phyloP scores from a whole-genome alignment of 495 filamentous ascomycete species.

The Neurospora pannonica region DNA sequence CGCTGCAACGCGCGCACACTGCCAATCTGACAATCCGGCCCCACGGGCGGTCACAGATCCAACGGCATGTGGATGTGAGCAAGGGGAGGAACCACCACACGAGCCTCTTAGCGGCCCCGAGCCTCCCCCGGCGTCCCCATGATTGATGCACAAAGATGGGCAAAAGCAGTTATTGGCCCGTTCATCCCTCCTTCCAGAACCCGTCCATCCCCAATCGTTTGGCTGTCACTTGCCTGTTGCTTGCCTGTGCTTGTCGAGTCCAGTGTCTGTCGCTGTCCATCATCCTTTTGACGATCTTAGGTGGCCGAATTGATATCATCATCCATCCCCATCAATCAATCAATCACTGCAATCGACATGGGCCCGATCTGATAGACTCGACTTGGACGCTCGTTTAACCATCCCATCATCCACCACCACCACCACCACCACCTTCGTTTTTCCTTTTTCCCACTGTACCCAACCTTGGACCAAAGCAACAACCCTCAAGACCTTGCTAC shows the following conservation, averaged over 20 bases:
- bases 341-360: background rate
- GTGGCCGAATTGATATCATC: background rate
- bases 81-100: background rate
- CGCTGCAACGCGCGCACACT: background rate
- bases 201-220: background rate
- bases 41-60: background rate
- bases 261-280: background rate
- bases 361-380: background rate
- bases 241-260: background rate
- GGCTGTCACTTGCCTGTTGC: background rate
- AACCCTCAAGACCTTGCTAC: background rate
- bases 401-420: background rate
- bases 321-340: background rate
- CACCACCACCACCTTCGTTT: background rate
- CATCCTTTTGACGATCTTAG: background rate
- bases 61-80: background rate
- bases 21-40: background rate
- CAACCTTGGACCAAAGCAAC: background rate
- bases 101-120: background rate
- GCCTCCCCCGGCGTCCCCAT: background rate
- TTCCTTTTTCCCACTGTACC: background rate
- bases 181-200: background rate
- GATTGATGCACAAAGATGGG: background rate
- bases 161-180: background rate
- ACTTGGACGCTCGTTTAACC: background rate